phyloP scores from a whole-genome alignment of 1,284 basidiomycete genomes.

The Puccinia coronata region DNA sequence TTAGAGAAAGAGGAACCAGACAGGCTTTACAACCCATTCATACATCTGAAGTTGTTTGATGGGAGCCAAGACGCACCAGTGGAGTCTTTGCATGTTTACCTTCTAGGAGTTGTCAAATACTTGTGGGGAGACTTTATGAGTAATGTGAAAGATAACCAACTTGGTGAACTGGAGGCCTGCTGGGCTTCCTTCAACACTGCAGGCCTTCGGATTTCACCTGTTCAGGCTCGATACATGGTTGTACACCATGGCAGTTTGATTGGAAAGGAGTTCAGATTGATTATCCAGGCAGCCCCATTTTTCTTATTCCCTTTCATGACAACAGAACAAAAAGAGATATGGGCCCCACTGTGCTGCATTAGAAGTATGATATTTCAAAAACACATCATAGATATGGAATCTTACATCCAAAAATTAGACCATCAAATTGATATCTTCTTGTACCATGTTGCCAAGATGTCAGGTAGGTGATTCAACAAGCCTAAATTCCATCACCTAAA shows the following conservation, averaged over 20 bases:
- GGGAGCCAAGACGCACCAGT: conserved; percentile 3
- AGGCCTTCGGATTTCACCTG: conserved; percentile 55
- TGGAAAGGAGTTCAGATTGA: conserved; percentile 59
- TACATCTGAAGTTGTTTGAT: neutral
- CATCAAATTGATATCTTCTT: neutral
- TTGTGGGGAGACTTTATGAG: neutral
- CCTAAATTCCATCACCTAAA: conserved; percentile 58
- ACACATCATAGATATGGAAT: conserved; percentile 58
- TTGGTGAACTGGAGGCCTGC: neutral
- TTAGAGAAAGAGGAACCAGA: neutral
- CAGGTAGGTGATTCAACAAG: conserved; percentile 60
- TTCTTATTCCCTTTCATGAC: conserved; percentile 58
- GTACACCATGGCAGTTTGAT: conserved; percentile 58
- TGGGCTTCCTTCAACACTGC: conserved; percentile 52
- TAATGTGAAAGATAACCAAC: neutral
- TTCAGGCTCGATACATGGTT: conserved; percentile 56
- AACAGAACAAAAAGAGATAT: conserved; percentile 54
- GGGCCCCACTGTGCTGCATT: conserved; percentile 58
- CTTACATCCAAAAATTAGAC: conserved; percentile 52
- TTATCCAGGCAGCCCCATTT: conserved; percentile 60
- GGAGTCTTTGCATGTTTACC: neutral
- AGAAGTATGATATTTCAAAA: conserved; percentile 51
- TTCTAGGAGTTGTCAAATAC: conserved; percentile 5
- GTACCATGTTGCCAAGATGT: conserved; percentile 8
- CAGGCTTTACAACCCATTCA: neutral